phyloP scores from a whole-genome alignment of 345 rosid genomes.

The Gossypium australe region DNA sequence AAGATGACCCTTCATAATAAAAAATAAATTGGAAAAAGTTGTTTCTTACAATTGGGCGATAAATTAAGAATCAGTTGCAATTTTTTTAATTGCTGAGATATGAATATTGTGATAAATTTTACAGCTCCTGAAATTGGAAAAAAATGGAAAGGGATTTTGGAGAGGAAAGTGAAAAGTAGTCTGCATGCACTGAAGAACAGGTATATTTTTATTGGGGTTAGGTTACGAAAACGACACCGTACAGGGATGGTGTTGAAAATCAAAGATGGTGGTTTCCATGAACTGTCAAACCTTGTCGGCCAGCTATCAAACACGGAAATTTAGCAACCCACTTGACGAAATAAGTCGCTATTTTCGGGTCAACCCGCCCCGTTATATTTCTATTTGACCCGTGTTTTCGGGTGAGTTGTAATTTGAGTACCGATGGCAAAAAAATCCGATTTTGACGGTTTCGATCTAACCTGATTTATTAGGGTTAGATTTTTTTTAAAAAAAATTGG shows the following conservation, averaged over 20 bases:
- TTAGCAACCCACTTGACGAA: neutral
- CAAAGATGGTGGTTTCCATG: neutral
- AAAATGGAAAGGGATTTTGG: neutral
- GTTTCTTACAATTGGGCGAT: neutral
- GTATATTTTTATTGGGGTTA: neutral
- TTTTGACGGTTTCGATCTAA: no score
- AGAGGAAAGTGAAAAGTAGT: neutral
- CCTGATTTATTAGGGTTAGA: no score
- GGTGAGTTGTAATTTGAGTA: no score
- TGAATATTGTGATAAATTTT: neutral
- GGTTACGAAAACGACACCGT: neutral
- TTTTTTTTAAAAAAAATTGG: no score
- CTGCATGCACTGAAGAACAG: neutral
- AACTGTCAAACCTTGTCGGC: neutral
- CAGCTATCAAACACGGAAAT: neutral
- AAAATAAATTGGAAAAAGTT: neutral
- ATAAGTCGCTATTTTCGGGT: neutral
- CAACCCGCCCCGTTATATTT: neutral
- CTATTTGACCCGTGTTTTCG: no score
- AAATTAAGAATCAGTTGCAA: neutral
- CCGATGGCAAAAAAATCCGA: no score
- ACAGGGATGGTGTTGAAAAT: neutral
- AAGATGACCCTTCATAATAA: neutral
- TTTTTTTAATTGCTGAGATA: neutral
- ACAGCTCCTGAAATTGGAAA: neutral